These are phyloP conservation scores for Coelastrella sp. DNA, from an alignment of 139 green algal species.

Conservation along the genomic window DNA sequence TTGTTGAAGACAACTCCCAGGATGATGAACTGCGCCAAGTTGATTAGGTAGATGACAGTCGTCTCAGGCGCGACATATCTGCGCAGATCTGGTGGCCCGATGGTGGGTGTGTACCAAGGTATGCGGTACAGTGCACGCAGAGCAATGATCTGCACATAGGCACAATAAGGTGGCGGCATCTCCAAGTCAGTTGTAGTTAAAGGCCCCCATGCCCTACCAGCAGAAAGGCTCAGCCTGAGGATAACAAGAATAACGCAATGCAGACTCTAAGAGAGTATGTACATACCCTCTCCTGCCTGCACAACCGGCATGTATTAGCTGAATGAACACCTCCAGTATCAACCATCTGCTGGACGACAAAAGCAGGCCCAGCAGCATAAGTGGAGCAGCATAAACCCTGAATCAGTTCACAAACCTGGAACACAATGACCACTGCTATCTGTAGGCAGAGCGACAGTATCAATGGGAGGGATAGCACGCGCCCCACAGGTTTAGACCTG, in stretches of 20 bases:
- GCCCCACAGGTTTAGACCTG: slow-evolving; percentile 54
- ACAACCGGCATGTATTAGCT: too few species aligned
- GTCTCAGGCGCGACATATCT: slow-evolving; percentile 60
- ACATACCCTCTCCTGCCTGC: too few species aligned
- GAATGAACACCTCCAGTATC: too few species aligned
- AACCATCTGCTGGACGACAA: too few species aligned
- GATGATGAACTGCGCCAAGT: slow-evolving; percentile 63
- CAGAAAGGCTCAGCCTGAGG: too few species aligned
- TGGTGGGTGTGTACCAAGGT: slow-evolving; percentile 47
- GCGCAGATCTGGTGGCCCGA: slow-evolving; percentile 55
- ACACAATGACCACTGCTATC: slow-evolving; percentile 64
- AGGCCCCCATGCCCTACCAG: too few species aligned
- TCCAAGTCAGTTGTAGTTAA: not conserved
- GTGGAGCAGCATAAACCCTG: too few species aligned
- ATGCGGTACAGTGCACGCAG: slow-evolving; percentile 53
- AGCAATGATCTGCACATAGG: slow-evolving; percentile 54
- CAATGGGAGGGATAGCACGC: slow-evolving; percentile 72
- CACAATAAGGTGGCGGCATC: not conserved
- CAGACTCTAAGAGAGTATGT: too few species aligned
- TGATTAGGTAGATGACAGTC: slow-evolving; percentile 58
- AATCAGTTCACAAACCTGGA: slow-evolving; percentile 59
- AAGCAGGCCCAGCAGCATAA: too few species aligned
- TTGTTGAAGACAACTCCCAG: slow-evolving; percentile 71
- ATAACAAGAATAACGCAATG: too few species aligned
- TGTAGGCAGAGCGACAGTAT: slow-evolving; percentile 65